Evolutionary conservation across 805 yeast genomes (phyloP).

Genomic region (Nakazawaea siamensis): DNA sequence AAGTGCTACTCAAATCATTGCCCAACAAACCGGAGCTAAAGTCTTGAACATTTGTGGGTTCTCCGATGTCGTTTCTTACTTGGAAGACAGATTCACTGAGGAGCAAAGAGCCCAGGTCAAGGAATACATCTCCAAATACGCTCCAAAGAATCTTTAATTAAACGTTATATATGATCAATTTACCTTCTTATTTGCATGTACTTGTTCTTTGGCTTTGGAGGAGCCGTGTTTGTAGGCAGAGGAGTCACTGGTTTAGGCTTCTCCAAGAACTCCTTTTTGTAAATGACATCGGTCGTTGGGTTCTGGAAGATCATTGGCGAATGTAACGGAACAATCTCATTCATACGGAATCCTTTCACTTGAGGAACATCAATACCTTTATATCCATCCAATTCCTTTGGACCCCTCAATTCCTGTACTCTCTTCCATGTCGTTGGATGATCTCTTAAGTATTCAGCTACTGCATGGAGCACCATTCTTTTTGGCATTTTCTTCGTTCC

Average conservation of each 20-base stretch:
- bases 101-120: slow-evolving; percentile 52
- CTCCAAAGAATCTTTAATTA: slow-evolving; percentile 25
- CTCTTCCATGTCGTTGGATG: slow-evolving; percentile 64
- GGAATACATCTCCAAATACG: slow-evolving; percentile 45
- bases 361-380: slow-evolving; percentile 55
- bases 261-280: slow-evolving; percentile 31
- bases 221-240: slow-evolving; percentile 25
- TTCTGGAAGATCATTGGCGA: slow-evolving; percentile 74
- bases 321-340: slow-evolving; percentile 81
- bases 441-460: slow-evolving; percentile 45
- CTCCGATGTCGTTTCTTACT: slow-evolving; percentile 60
- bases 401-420: slow-evolving; percentile 58
- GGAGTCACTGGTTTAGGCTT: slow-evolving; percentile 29
- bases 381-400: slow-evolving; percentile 51
- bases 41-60: slow-evolving; percentile 75
- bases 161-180: not conserved
- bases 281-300: slow-evolving; percentile 69
- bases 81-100: slow-evolving; percentile 45
- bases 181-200: slow-evolving; percentile 53
- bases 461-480: slow-evolving; percentile 52
- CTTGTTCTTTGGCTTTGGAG: slow-evolving; percentile 51
- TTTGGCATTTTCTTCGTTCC: slow-evolving; percentile 36
- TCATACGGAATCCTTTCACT: slow-evolving; percentile 85
- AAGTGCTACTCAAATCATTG: slow-evolving; percentile 79
- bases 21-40: slow-evolving; percentile 68